Base-by-base conservation (phyloP, 352 stramenopile genomes). In the Globisporangium alternatum region DNA sequence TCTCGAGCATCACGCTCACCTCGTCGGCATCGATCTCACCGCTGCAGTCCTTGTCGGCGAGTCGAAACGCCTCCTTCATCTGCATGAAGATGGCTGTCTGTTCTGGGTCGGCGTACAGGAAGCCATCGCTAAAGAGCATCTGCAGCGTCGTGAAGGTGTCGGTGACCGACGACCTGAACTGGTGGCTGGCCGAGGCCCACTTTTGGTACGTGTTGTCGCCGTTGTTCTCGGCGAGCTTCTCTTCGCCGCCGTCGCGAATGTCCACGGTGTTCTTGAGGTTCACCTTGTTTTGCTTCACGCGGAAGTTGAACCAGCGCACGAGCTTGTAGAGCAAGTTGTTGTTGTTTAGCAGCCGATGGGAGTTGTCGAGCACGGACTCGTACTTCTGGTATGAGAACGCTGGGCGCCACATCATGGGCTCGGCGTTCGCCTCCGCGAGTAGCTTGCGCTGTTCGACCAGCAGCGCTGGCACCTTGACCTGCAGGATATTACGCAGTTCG, bases 61-160 rank as follows among this genome's bases (percentile, higher is more conserved):
- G 61, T 13, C 86, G 79, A 66, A 94, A 94, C 0, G 86, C 86
- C 56, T 94, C 83, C 59, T 94, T 94, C 75, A 94, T 94, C 64
- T 94, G 86, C 86, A 94, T 91, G 64, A 93, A 94, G 56, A 94
- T 69, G 13, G 86, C 86, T 0, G 86, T 94, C 52, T 94, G 80
- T 22, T 94, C 86, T 28, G 81, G 77, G 37, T 94, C 80, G 0
- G 86, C 80, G 66, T 92, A 94, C 48, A 83, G 57, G 58, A 94
- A 94, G 3, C 76, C 74, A 12, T 92, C 81, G 28, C 83, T 72
- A 54, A 94, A 94, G 5, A 94, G 72, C 65, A 83, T 76, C 43
- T 89, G 67, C 37, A 94, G 64, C 17, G 86, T 94, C 33, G 83
- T 68, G 59, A 94, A 94, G 1, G 80, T 84, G 31, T 94, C 83